phyloP scores from a whole-genome alignment of 345 rosid genomes.

The Litchi chinensis region DNA sequence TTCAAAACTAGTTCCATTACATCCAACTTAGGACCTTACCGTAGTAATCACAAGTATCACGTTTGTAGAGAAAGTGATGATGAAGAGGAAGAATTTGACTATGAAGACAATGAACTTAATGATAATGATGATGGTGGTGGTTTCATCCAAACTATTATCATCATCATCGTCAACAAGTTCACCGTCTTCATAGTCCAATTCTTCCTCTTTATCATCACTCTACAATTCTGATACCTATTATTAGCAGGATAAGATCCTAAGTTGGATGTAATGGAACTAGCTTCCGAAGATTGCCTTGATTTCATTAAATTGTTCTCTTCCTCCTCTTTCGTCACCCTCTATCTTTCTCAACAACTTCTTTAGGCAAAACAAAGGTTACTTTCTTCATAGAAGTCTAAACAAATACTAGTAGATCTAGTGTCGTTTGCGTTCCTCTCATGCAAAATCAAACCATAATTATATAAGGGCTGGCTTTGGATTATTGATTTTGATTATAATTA shows the following conservation, averaged over 20 bases:
- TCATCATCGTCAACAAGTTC: conserved; percentile 18
- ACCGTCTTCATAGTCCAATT: conserved; percentile 35
- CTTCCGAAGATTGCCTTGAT: conserved; percentile 48
- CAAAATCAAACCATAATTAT: background rate
- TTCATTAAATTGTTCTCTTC: conserved; percentile 27
- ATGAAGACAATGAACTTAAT: conserved; percentile 36
- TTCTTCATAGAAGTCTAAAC: conserved; percentile 46
- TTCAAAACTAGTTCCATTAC: conserved; percentile 46
- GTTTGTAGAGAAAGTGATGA: conserved; percentile 73
- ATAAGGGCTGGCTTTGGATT: background rate
- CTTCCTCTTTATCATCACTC: conserved; percentile 67
- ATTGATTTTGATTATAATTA: no score
- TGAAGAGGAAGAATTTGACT: conserved; percentile 46
- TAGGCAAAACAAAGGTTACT: conserved; percentile 62
- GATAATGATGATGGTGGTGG: no score
- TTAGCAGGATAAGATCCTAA: conserved; percentile 60
- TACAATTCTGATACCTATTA: conserved; percentile 63
- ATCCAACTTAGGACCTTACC: conserved; percentile 56
- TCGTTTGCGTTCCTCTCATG: conserved; percentile 32
- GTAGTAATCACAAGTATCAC: conserved; percentile 62
- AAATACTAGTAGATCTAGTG: conserved; percentile 27
- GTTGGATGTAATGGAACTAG: conserved; percentile 46
- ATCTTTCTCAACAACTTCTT: conserved; percentile 39
- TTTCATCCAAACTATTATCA: no score
- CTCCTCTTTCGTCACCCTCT: conserved; percentile 24